Base-by-base conservation (phyloP, 352 stramenopile genomes). In the Globisporangium middletonii region DNA sequence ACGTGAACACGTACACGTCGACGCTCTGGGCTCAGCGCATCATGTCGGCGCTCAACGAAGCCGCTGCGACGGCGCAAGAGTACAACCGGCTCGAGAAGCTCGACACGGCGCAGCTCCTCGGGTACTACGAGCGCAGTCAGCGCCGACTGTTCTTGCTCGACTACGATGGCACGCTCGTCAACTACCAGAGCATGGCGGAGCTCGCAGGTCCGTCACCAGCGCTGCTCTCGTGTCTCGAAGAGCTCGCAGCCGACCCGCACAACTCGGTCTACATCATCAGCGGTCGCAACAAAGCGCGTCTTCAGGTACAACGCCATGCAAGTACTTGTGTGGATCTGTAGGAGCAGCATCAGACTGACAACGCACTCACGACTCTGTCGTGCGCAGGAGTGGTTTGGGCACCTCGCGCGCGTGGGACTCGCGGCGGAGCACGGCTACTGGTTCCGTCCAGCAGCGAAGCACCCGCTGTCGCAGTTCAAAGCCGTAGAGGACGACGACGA, bases 1-100 rank as follows among this genome's bases (percentile, higher is more conserved):
- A 95, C 62, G 87, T 96, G 19, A 92, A 92, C 64, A 92, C 86
- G 60, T 96, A 96, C 74, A 96, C 86, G 27, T 93, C 83, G 51
- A 86, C 79, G 28, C 59, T 96, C 11, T 96, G 86, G 86, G 83
- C 79, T 1, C 79, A 86, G 62, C 81, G 84, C 28, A 92, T 94
- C 53, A 91, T 96, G 72, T 88, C 71, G 11, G 86, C 85, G 5
- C 57, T 96, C 45, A 85, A 88, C 28, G 75, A 90, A 65, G 84
- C 81, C 28, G 75, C 74, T 38, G 81, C 77, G 47, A 89, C 75
- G 28, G 77, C 83, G 2, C 71, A 89, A 71, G 87, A 93, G 60
- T 94, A 95, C 69, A 94, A 91, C 47, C 74, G 79, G 13, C 65
- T 94, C n/a, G 77, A 94, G 49, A 93, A 91, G 43, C 60, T 96